A percentile compares a stretch with the other conserved stretches of the same genome.
Conservation (phyloP, 345 rosid genomes). For the Lagerstroemia speciosa region DNA sequence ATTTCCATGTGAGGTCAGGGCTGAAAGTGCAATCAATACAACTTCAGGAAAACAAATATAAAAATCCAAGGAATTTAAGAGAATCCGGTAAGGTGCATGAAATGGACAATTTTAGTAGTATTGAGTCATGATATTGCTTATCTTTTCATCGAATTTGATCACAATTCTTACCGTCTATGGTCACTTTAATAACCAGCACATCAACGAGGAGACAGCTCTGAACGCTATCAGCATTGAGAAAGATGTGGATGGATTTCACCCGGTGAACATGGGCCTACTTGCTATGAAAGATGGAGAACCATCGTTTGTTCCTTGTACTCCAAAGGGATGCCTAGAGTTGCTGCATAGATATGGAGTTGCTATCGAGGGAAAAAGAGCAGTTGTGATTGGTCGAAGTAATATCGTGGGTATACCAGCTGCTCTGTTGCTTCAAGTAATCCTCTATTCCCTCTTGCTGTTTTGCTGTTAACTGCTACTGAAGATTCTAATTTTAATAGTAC, state of each 20-base stretch:
- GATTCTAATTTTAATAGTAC: not conserved
- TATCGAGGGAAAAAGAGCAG: constrained; percentile 79
- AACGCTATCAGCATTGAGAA: constrained; percentile 69
- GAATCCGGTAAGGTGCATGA: too few species aligned
- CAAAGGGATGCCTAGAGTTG: constrained; percentile 85
- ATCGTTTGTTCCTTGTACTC: constrained; percentile 72
- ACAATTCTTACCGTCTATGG: not conserved
- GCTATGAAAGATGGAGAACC: constrained; percentile 89
- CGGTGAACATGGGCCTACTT: constrained; percentile 74
- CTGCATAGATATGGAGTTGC: constrained; percentile 57
- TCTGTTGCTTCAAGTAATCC: constrained; percentile 69
- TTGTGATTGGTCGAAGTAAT: constrained; percentile 82
- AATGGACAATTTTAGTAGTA: too few species aligned
- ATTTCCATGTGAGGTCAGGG: too few species aligned
- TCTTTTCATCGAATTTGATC: too few species aligned
- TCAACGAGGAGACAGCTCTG: constrained; percentile 59
- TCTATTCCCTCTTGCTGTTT: constrained; percentile 5
- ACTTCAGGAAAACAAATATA: too few species aligned
- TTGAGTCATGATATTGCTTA: too few species aligned
- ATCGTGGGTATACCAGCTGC: constrained; percentile 96
- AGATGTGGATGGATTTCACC: constrained; percentile 90
- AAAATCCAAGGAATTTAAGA: too few species aligned
- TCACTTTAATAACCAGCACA: constrained; percentile 51
- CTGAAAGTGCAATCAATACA: too few species aligned
- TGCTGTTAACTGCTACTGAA: not conserved